Base-by-base conservation (phyloP, 352 stramenopile genomes). In the Globisporangium viniferum region DNA sequence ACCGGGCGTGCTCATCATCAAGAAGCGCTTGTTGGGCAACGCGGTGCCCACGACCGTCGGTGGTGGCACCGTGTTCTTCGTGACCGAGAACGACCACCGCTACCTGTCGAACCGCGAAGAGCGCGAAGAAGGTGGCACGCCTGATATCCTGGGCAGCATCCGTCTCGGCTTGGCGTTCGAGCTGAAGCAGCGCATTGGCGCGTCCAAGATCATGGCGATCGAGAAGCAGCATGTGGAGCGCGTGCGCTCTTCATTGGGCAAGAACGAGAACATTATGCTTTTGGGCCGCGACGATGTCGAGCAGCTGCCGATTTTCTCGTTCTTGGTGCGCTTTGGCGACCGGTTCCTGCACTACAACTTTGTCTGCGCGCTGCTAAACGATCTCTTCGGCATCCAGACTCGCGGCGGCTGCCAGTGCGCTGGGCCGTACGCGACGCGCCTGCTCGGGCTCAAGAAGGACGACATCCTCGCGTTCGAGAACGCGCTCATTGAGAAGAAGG, bases 281-380 rank as follows among this genome's bases (percentile, higher is more conserved):
- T 76, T 99, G 3, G 96, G 95, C 0, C 70, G 79, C 20, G 71
- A 88, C 64, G 72, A 73, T 18, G 69, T 75, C 24, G 75, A 78
- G 14, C 70, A 94, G 39, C 78, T 99, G 20, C 95, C 96, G 1
- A 97, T 98, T 31, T 97, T 98, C 71, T 98, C 95, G 2, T 98
- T 99, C 66, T 72, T 99, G 10, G 85, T 99, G 36, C 84, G 86
- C 36, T 95, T 85, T 36, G 82, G 84, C 0, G 73, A 87, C 36
- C 68, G 91, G n/a, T 99, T 98, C 76, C 73, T 99, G 49, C 97
- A 99, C 75, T 99, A 98, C 80, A 99, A 99, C 73, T 99, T 98
- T 66, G 97, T 99, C 14, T 98, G 92, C 64, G 94, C 96, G 22
- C 76, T 99, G 57, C 77, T 99, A 1, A 99, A 99, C 72, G 97